Evolutionary conservation across 192 early-diverging fungal species (phyloP).

Genomic region (Helicostylum pulchrum): DNA sequence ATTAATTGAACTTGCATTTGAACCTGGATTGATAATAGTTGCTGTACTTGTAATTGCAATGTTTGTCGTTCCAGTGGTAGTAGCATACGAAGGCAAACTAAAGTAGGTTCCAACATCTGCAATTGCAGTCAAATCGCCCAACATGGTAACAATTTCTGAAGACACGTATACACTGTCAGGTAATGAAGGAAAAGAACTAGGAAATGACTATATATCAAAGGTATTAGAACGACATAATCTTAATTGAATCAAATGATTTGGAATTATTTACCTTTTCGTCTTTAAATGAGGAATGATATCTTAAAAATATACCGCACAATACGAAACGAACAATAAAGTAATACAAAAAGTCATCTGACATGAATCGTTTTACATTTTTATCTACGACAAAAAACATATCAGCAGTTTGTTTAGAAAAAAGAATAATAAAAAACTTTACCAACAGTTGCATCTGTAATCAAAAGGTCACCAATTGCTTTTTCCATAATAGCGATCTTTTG

Average conservation of each 20-base stretch:
- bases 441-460: slow-evolving; percentile 29
- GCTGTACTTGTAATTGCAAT: no score
- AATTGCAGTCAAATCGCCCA: slow-evolving; percentile 47
- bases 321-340: slow-evolving; percentile 87
- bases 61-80: neutral
- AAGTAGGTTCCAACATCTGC: slow-evolving; percentile 50
- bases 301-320: slow-evolving; percentile 65
- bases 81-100: slow-evolving; percentile 26
- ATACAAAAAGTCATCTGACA: slow-evolving; percentile 89
- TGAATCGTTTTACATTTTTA: slow-evolving; percentile 57
- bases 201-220: slow-evolving; percentile 59
- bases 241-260: neutral
- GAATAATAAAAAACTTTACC: slow-evolving; percentile 4
- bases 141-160: slow-evolving; percentile 56
- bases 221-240: neutral
- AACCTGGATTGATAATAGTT: no score
- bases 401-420: neutral
- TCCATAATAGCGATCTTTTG: slow-evolving; percentile 50
- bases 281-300: slow-evolving; percentile 59
- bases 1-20: no score
- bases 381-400: slow-evolving; percentile 33
- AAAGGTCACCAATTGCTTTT: slow-evolving; percentile 51
- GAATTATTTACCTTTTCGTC: slow-evolving; percentile 50
- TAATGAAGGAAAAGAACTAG: slow-evolving; percentile 60
- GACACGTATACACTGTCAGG: slow-evolving; percentile 56